Percentiles rank a stretch among this genome's conserved stretches.
These are phyloP conservation scores for Clitoria ternatea DNA, from an alignment of 306 rosid species.

Conservation along the genomic window DNA sequence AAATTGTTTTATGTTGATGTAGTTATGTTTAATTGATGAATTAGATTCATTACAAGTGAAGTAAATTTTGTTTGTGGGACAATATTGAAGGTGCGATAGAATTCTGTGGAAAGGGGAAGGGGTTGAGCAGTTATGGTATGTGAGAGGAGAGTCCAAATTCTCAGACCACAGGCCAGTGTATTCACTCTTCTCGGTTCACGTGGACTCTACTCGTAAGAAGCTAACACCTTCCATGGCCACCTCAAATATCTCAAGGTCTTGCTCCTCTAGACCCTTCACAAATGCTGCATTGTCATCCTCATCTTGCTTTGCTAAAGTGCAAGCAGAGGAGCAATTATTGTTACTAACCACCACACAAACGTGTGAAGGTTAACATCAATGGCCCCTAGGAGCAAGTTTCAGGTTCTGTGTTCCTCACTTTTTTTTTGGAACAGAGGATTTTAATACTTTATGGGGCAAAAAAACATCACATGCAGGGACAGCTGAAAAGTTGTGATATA, in stretches of 20 bases:
- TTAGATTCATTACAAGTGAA: not conserved
- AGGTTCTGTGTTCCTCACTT: conserved; percentile 10
- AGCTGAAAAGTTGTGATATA: not conserved
- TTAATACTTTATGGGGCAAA: not conserved
- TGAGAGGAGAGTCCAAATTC: conserved; percentile 83
- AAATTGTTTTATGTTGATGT: too few relatives aligned
- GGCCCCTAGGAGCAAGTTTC: not conserved
- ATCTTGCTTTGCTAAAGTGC: conserved; percentile 44
- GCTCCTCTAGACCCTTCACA: conserved; percentile 19
- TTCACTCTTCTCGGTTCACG: conserved; percentile 52
- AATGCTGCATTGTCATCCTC: conserved; percentile 34
- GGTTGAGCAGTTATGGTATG: conserved; percentile 65
- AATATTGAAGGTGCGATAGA: conserved; percentile 53
- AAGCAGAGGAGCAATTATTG: conserved; percentile 78
- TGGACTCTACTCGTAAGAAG: conserved; percentile 26
- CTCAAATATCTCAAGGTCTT: not conserved
- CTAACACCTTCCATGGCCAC: not conserved
- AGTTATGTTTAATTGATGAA: not conserved
- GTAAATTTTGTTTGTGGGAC: not conserved
- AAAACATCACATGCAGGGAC: not conserved
- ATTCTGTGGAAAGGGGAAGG: conserved; percentile 94
- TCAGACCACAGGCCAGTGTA: conserved; percentile 94
- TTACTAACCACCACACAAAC: conserved; percentile 27
- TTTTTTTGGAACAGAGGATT: conserved; percentile 11
- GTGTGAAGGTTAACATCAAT: not conserved